Base-by-base conservation (phyloP, 129 eudicot genomes). In the Calendula officinalis region DNA sequence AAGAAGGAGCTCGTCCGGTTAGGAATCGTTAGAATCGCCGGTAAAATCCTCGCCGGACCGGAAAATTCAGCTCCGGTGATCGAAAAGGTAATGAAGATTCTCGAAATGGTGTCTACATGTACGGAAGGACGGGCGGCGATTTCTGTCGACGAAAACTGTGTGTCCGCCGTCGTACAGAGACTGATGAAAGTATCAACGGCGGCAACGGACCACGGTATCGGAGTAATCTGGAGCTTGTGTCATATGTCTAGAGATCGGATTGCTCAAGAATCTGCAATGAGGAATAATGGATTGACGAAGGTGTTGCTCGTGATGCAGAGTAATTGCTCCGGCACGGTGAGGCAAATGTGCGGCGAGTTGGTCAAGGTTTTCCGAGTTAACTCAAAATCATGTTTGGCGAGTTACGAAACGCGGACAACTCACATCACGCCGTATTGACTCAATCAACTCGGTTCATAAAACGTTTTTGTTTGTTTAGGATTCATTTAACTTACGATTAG, bases 251-350 rank as follows among this genome's bases (percentile, higher is more conserved):
- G 89, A 44, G 92, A 88, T 67, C 72, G 62, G 46, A 58, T 58
- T 57, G 86, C 90, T 0, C 78, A 68, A 46, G 86, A 76, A 6
- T 50, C 60, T 5, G 86, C 67, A 45, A 74, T 70, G 71, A 75
- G 45, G 61, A 78, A 46, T 51, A 88, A 88, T 9, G 96, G 96
- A 3, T 47, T 88, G 66, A 85, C 91, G 5, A 88, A 84, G 68
- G 85, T 79, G 61, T 72, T 88, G 75, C 40, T 88, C 75, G 88
- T 88, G 72, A 80, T 88, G 91, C 96, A 88, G 79, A 89, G 96
- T 33, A 75, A 73, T 62, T 85, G 96, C 33, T 50, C 82, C 33
- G 69, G 75, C 16, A 56, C 67, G 12, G 84, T 77, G 40, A 82
- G 81, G 71, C 84, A 82, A 42, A 89, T 89, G 96, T 82, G 94